phyloP scores from a whole-genome alignment of 73 alveolate genomes.

The Tetrahymena malaccensis region DNA sequence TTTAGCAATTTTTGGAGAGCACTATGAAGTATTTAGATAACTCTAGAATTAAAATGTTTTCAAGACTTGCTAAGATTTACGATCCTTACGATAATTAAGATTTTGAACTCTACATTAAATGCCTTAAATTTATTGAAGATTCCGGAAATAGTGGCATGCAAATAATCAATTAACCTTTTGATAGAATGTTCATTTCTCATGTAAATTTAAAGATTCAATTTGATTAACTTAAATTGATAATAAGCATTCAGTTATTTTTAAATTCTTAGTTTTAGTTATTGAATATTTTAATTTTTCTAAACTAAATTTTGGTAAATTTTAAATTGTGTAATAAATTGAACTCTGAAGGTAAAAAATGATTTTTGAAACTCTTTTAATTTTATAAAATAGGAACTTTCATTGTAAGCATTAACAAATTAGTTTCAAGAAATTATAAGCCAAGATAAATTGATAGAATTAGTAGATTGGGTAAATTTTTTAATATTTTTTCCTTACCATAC shows the following conservation, averaged over 20 bases:
- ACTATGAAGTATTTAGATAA: background rate
- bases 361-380: background rate
- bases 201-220: background rate
- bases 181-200: background rate
- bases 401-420: background rate
- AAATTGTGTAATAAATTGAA: too few relatives aligned
- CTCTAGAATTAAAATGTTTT: background rate
- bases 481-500: background rate
- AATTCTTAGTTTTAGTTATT: too few relatives aligned
- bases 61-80: background rate
- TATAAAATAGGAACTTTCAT: background rate
- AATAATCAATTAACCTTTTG: background rate
- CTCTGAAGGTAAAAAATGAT: background rate
- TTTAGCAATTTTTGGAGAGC: background rate
- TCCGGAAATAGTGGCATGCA: background rate
- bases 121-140: background rate
- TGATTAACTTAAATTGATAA: too few relatives aligned
- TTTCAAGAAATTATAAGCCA: background rate
- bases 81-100: background rate
- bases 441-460: background rate
- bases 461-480: background rate
- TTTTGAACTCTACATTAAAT: background rate
- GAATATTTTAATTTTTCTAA: too few relatives aligned
- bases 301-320: too few relatives aligned
- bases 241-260: too few relatives aligned